phyloP scores from a whole-genome alignment of 345 rosid species.

The Moricandia moricandioides region DNA sequence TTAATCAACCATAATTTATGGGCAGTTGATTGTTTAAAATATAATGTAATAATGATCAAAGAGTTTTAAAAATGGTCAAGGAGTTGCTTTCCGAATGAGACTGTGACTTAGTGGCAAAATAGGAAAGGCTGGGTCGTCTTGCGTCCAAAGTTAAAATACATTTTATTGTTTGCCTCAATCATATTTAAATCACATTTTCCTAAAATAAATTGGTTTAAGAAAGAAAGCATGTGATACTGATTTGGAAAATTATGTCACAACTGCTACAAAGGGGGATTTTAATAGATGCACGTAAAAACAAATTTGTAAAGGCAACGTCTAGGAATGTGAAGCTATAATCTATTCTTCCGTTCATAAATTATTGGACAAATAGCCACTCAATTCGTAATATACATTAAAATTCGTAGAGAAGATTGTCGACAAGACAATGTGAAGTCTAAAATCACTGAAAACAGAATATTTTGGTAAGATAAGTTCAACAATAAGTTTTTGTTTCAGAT shows the following conservation, averaged over 20 bases:
- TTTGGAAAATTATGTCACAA: conserved; percentile 22
- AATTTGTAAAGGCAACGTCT: neutral
- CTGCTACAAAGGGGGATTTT: neutral
- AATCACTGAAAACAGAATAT: no score
- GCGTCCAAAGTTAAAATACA: neutral
- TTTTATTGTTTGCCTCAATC: neutral
- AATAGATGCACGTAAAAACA: neutral
- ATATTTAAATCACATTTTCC: neutral
- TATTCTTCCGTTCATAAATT: neutral
- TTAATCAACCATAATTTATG: neutral
- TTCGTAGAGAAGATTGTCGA: neutral
- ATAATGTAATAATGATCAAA: neutral
- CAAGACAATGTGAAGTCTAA: neutral
- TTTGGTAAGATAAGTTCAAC: no score
- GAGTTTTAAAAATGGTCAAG: neutral
- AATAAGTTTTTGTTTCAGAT: neutral
- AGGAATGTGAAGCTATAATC: neutral
- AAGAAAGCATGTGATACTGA: conserved; percentile 11
- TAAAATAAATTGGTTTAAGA: neutral
- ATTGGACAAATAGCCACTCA: conserved; percentile 1
- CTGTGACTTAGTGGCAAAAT: neutral
- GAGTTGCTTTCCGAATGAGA: neutral
- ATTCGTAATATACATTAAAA: neutral
- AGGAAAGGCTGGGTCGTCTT: neutral
- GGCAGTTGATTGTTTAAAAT: neutral